These are phyloP conservation scores for Penicillium turbatum DNA, from an alignment of 495 filamentous ascomycete genomes.

Conservation along the genomic window DNA sequence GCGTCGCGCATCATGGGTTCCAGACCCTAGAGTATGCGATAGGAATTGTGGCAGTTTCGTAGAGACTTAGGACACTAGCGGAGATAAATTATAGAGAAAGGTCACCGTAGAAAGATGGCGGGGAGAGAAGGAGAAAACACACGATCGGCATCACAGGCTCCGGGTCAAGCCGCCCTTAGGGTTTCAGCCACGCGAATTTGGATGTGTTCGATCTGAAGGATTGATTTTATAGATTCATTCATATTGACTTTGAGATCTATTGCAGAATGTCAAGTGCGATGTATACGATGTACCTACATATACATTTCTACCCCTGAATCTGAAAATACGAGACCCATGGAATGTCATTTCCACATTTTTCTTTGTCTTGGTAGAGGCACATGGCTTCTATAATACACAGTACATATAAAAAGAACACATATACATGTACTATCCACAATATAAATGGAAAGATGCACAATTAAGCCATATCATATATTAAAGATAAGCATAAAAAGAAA, in stretches of 20 bases:
- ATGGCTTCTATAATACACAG: not conserved
- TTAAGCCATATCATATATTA: no score
- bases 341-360: not conserved
- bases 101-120: conserved; percentile 14
- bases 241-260: no score
- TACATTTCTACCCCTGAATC: not conserved
- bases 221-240: not conserved
- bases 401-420: not conserved
- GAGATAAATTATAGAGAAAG: conserved; percentile 5
- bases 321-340: not conserved
- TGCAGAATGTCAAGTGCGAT: no score
- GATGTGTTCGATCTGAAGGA: not conserved
- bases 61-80: not conserved
- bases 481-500: not conserved
- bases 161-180: not conserved
- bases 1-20: conserved; percentile 16
- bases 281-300: not conserved
- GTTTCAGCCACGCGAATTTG: conserved; percentile 21
- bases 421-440: not conserved
- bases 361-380: not conserved
- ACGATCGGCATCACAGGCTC: conserved; percentile 18
- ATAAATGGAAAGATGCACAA: no score
- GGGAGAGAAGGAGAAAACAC: conserved; percentile 18
- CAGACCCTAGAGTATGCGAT: not conserved
- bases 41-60: not conserved